Evolutionary conservation across 495 filamentous ascomycete genomes (phyloP), one percentile per base, ranked within the genome.

Genomic region (Hyaloscypha variabilis): DNA sequence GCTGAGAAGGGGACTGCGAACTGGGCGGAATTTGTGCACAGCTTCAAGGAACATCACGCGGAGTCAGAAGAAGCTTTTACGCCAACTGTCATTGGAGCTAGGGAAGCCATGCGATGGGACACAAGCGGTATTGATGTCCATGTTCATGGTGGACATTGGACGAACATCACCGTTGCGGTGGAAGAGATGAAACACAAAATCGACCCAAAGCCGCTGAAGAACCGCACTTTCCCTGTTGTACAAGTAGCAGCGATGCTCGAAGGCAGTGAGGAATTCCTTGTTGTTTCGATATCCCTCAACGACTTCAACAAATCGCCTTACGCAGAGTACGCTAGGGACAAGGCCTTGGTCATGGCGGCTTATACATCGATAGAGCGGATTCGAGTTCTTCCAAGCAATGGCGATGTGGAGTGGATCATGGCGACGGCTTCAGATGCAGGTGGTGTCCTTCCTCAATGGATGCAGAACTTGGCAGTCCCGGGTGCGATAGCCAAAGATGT

Each of bases 41-140:
- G 82, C 36, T 75, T 93, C 68, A 81, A 85, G 67, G 75, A 79
- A 14, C 74, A 86, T 56, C 92, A 94, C 75, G 83, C 83, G 6
- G 76, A 83, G 74, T 81, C 90, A 66, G 92, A 96, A 76, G 81
- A 76, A 71, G 83, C 83, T 50, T 93, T 91, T 73, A 95, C 90
- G 34, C 90, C 90, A 17, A 83, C 81, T 60, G 84, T 92, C 8
- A 77, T 85, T n/a, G 79, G 78, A 23, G 81, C 83, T 25, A 77
- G 83, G 56, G 68, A 77, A 59, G 74, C 88, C 24, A 67, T 85
- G 69, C 71, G 74, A 14, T 91, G 88, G 88, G 73, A 81, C 31
- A 76, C 69, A 62, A 68, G 46, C 70, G 75, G 71, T 61, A 72
- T 75, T 64, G 81, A 74, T 72, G 64, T 70, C 56, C 69, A 71